Base-by-base conservation (phyloP, 2,329 filamentous ascomycete species). In the Aspergillus pseudotamarii region DNA sequence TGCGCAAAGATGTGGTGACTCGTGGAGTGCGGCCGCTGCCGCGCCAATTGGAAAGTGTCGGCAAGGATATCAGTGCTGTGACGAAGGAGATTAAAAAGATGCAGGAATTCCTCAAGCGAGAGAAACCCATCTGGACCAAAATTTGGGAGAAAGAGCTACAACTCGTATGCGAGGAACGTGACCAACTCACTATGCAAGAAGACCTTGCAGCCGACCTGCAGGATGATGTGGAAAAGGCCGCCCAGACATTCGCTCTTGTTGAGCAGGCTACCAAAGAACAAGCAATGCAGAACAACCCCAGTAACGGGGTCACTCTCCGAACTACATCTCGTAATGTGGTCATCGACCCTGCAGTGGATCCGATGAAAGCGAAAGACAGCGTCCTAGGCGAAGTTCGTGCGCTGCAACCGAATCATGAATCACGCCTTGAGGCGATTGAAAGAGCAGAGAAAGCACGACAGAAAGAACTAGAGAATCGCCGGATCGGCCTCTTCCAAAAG, bases 241-340 rank as follows among this genome's bases (percentile, higher is more conserved):
- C 89, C 0, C 91, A 96, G 78, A 98, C 95, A 0, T 97, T 99
- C 74, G 91, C 92, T 28, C 86, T 99, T 0, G 95, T 99, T 19
- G 95, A 99, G 79, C 91, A 98, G 79, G 95, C 95, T 10, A 98
- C 94, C n/a, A 97, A 96, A 80, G 93, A 98, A 79, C 95, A 99
- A 76, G 91, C 86, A 60, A 73, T 96, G 79, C 92, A 96, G 75
- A 85, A 55, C 16, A 21, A 86, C 6, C 79, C 80, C 9, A 71
- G 75, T 48, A 74, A 83, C 56, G 73, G 70, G 48, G 77, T 78
- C 59, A 80, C 81, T 12, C 62, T 80, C 34, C 79, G 82, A 21
- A 82, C 80, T 53, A 83, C 83, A 6, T 87, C 86, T n/a, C 85
- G 84, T 50, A 74, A 77, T 59, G 75, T 85, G 55, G 76, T 80